phyloP scores from a whole-genome alignment of 139 green algal species.

The Edaphochlamys debaryana region DNA sequence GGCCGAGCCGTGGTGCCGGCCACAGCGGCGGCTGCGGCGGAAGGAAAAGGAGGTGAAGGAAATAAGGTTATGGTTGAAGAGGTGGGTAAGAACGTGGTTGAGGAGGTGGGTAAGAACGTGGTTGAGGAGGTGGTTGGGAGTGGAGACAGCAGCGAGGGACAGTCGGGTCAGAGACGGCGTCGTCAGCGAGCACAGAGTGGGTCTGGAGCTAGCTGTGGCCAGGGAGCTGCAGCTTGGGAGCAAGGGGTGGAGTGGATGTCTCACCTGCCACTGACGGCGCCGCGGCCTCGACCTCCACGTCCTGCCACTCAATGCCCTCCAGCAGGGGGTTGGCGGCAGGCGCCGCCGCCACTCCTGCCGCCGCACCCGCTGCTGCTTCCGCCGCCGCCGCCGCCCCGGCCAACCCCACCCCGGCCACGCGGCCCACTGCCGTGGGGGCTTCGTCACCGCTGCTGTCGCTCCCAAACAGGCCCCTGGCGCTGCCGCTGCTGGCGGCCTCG shows the following conservation, averaged over 20 bases:
- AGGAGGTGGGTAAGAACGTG: too few relatives aligned
- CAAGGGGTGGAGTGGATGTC: too few relatives aligned
- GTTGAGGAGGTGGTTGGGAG: too few relatives aligned
- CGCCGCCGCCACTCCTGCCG: background rate
- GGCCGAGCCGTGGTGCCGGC: constrained; percentile 17
- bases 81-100: too few relatives aligned
- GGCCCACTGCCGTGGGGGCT: background rate
- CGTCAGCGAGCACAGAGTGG: too few relatives aligned
- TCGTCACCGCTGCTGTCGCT: constrained; percentile 20
- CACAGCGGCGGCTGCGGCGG: constrained; percentile 7
- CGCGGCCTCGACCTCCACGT: constrained; percentile 57
- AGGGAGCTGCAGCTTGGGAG: too few relatives aligned
- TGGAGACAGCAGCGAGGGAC: too few relatives aligned
- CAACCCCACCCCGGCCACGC: background rate
- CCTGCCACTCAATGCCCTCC: constrained; percentile 63
- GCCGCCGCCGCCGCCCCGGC: background rate
- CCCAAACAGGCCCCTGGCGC: constrained; percentile 29
- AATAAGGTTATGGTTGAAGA: too few relatives aligned
- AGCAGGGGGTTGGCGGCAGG: background rate
- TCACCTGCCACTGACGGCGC: constrained; percentile 24
- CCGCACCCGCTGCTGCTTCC: background rate
- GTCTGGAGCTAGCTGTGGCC: too few relatives aligned
- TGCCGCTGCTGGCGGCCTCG: constrained; percentile 7
- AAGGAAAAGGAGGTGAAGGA: too few relatives aligned
- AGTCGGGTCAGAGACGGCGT: too few relatives aligned